Conservation (phyloP, 192 early-diverging fungal species). For the Umbelopsis isabellina region DNA sequence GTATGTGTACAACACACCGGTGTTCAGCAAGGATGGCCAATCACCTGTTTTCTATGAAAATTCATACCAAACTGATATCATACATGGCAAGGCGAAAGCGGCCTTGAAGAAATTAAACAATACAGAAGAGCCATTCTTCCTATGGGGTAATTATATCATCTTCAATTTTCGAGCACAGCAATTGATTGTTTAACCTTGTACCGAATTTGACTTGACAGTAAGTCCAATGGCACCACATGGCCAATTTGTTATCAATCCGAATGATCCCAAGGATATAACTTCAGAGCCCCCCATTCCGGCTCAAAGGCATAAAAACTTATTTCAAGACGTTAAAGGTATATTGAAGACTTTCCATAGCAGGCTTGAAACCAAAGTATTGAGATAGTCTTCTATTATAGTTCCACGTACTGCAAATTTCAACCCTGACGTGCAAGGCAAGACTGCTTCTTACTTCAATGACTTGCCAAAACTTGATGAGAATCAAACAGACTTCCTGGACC, state of each 20-base stretch:
- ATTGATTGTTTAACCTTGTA: not conserved
- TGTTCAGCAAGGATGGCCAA: conserved; percentile 63
- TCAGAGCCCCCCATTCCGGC: conserved; percentile 57
- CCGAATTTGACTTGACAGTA: conserved; percentile 43
- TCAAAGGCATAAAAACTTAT: conserved; percentile 58
- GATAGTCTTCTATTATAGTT: conserved; percentile 26
- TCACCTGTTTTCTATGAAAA: conserved; percentile 50
- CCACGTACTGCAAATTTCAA: conserved; percentile 64
- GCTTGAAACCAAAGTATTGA: not conserved
- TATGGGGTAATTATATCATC: conserved; percentile 35
- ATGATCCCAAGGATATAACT: not conserved
- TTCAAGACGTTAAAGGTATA: conserved; percentile 48
- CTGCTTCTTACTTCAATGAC: conserved; percentile 50
- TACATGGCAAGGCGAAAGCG: conserved; percentile 51
- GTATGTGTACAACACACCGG: conserved; percentile 57
- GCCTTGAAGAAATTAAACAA: conserved; percentile 46
- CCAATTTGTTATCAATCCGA: conserved; percentile 46
- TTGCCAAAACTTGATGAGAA: conserved; percentile 45
- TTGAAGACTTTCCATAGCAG: not conserved
- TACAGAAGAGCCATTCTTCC: conserved; percentile 45
- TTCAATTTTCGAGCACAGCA: not conserved
- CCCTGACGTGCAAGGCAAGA: conserved; percentile 51
- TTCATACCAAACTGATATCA: conserved; percentile 59
- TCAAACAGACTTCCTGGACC: conserved; percentile 48
- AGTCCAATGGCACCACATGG: conserved; percentile 67